Base-by-base conservation (phyloP, 345 rosid species). In the Excoecaria cochinchinensis region DNA sequence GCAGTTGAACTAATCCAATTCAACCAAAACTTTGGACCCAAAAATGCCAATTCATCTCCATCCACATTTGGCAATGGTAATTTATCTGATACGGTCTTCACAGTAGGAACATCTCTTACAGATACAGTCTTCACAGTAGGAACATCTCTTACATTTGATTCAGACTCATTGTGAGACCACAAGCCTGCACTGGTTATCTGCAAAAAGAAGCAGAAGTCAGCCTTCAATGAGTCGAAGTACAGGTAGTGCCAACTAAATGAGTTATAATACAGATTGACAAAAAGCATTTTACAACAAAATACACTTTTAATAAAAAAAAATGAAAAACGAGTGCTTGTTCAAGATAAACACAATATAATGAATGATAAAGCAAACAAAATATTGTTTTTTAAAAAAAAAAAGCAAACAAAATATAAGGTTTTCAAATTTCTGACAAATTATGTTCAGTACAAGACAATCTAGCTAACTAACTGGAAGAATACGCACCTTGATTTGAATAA, bases 171-270 rank as follows among this genome's bases (percentile, higher is more conserved):
- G 53, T 79, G 90, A 48, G 89, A 91, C 99, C 98, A 93, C 84
- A 93, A 82, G 80, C 97, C 97, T 15, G 93, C 94, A 81, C 98
- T 89, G 64, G 95, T 89, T 72, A 96, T 93, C 99, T 96, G 76
- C 71, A 82, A 53, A 74, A 87, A 80, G 71, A 53, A 56, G 72
- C 21, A 80, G 64, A 52, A 21, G 38, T 46, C 53, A 67, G 70
- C 52, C 51, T 46, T 67, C 53, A 0, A 67, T 19, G 7, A 5
- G 31, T 46, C 53, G 12, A n/a, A n/a, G 70, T 22, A 67, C 24
- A 25, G 22, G n/a, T 7, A 22, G 15, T 0, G 5, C 1, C 3
- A 14, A 39, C 19, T 5, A 50, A 50, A 15, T 13, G 2, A 21
- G 0, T 15, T 25, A 14, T 7, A 68, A 31, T 44, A 6, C 47